Evolutionary conservation across 108 stramenopile species (phyloP).

Genomic region (Thalassiosira profunda): DNA sequence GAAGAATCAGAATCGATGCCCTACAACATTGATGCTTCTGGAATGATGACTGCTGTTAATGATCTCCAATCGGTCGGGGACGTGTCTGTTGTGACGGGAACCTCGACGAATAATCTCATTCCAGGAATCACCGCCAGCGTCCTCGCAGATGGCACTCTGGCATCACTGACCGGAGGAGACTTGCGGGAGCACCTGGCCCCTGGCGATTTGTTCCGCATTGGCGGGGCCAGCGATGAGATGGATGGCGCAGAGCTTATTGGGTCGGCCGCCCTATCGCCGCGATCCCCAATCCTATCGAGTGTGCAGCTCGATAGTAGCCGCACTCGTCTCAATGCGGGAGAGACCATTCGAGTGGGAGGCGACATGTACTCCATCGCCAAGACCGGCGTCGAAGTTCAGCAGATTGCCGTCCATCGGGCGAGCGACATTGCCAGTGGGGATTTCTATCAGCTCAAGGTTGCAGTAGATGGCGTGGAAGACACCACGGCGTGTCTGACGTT

Average conservation of each 20-base stretch:
- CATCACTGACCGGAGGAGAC: conserved; percentile 45
- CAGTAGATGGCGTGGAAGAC: conserved; percentile 41
- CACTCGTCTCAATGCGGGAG: conserved; percentile 48
- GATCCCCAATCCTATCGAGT: conserved; percentile 36
- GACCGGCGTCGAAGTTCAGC: conserved; percentile 72
- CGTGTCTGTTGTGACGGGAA: conserved; percentile 48
- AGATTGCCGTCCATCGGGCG: conserved; percentile 50
- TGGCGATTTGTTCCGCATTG: conserved; percentile 69
- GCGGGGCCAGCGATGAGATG: conserved; percentile 39
- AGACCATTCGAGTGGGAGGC: conserved; percentile 54
- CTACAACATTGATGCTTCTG: conserved; percentile 50
- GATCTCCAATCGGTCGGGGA: conserved; percentile 58
- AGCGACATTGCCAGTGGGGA: conserved; percentile 20
- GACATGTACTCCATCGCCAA: conserved; percentile 42
- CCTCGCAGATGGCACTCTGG: conserved; percentile 40
- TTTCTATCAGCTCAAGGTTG: conserved; percentile 40
- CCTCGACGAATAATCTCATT: conserved; percentile 43
- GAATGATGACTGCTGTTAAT: conserved; percentile 60
- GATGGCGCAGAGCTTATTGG: conserved; percentile 60
- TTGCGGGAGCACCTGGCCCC: conserved; percentile 62
- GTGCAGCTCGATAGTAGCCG: conserved; percentile 30
- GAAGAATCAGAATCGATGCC: conserved; percentile 52
- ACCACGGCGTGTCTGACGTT: conserved; percentile 64
- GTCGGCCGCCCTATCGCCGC: conserved; percentile 13
- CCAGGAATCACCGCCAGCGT: conserved; percentile 56